Percentiles rank a stretch among this genome's conserved stretches.
Evolutionary conservation across 257 asterid genomes (phyloP).

Genomic region (Rubia yunnanensis): DNA sequence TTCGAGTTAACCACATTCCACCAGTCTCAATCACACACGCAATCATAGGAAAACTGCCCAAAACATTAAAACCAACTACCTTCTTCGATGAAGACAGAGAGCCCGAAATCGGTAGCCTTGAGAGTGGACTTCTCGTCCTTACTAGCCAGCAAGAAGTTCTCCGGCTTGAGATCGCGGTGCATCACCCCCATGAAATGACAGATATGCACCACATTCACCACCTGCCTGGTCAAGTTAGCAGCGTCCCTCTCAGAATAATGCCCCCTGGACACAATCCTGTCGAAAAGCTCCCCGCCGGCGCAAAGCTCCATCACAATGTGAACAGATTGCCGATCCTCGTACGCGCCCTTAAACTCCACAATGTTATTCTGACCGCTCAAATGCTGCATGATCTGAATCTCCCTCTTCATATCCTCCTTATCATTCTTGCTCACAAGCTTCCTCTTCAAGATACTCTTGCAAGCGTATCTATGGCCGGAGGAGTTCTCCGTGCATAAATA

Average conservation of each 20-base stretch:
- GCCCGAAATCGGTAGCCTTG: slow-evolving; percentile 83
- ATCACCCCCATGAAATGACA: slow-evolving; percentile 88
- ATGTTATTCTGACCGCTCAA: slow-evolving; percentile 75
- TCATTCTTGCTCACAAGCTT: slow-evolving; percentile 62
- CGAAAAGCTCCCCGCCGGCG: slow-evolving; percentile 80
- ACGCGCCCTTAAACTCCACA: slow-evolving; percentile 78
- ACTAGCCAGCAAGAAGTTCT: slow-evolving; percentile 73
- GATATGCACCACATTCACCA: slow-evolving; percentile 75
- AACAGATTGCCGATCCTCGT: slow-evolving; percentile 63
- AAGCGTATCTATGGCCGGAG: slow-evolving; percentile 48
- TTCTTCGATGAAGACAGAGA: slow-evolving; percentile 79
- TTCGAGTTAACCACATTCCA: not conserved
- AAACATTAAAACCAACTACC: slow-evolving; percentile 27
- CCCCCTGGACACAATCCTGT: slow-evolving; percentile 70
- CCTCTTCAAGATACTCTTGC: slow-evolving; percentile 73
- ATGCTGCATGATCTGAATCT: slow-evolving; percentile 77
- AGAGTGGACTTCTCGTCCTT: slow-evolving; percentile 61
- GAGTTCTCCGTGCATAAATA: slow-evolving; percentile 48
- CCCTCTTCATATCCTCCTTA: slow-evolving; percentile 77
- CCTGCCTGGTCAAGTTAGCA: slow-evolving; percentile 63
- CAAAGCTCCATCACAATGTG: slow-evolving; percentile 83
- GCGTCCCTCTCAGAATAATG: slow-evolving; percentile 78
- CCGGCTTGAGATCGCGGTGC: slow-evolving; percentile 93
- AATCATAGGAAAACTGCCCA: not conserved
- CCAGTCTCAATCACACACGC: not conserved